These are phyloP conservation scores for Fusarium sp. DNA, from an alignment of 2,329 filamentous ascomycete species.

Conservation along the genomic window DNA sequence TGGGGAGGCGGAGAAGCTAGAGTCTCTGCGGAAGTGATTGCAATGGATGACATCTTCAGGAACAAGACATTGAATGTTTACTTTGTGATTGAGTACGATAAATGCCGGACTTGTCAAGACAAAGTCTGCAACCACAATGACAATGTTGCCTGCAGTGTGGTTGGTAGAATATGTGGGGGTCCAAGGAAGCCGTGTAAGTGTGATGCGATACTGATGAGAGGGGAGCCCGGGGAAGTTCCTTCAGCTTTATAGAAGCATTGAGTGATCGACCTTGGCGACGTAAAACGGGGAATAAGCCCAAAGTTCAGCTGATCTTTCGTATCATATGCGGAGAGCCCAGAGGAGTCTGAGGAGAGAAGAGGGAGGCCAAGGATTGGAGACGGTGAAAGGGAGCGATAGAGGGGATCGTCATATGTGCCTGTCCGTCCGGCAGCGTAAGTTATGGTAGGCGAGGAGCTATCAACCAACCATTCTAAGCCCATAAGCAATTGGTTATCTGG, in stretches of 20 bases:
- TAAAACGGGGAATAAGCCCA: not conserved
- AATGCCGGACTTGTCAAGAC: not conserved
- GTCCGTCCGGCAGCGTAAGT: not conserved
- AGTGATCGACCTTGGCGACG: not conserved
- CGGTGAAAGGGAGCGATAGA: conserved; percentile 27
- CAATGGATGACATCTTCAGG: conserved; percentile 42
- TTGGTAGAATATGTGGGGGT: conserved; percentile 13
- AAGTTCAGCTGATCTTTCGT: conserved; percentile 7
- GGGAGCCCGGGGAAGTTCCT: not conserved
- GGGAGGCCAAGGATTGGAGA: conserved; percentile 7
- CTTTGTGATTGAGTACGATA: not conserved
- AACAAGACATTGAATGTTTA: not conserved
- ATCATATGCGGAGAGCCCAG: not conserved
- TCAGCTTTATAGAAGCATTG: conserved; percentile 6
- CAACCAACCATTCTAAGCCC: conserved; percentile 21
- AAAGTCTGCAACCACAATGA: conserved; percentile 34
- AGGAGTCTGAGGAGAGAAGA: not conserved
- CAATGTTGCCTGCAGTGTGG: conserved; percentile 19
- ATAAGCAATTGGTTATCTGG: not conserved
- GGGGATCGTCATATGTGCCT: conserved; percentile 45
- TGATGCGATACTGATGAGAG: conserved; percentile 28
- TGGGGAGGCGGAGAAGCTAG: conserved; percentile 37
- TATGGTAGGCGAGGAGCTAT: conserved; percentile 5
- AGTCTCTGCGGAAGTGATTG: conserved; percentile 45
- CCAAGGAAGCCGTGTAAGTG: conserved; percentile 27